These are phyloP conservation scores for Cryptococcus sp. DNA, from an alignment of 1,284 basidiomycete species.

Conservation along the genomic window DNA sequence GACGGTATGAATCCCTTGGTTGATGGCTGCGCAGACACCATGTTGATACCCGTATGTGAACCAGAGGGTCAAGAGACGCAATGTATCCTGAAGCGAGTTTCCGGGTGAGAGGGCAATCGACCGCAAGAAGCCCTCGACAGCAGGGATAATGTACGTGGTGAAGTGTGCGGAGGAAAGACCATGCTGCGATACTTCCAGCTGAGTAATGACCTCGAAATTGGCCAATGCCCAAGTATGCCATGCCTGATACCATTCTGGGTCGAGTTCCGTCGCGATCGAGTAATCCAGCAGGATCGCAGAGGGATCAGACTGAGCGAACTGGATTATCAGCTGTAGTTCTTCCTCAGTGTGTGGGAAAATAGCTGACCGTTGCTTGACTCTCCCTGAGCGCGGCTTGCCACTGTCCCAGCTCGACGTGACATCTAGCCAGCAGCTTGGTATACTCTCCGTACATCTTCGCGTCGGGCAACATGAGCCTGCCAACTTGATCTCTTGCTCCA, in stretches of 20 bases:
- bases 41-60: conserved; percentile 96
- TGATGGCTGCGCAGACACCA: conserved; percentile 88
- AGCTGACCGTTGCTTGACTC: conserved; percentile 72
- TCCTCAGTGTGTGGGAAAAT: too few species aligned
- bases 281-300: conserved; percentile 84
- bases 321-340: background rate
- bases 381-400: conserved; percentile 81
- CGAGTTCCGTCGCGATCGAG: conserved; percentile 84
- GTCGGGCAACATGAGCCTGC: conserved; percentile 58
- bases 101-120: conserved; percentile 89
- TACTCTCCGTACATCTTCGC: conserved; percentile 69
- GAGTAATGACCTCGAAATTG: conserved; percentile 92
- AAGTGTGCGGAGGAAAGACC: conserved; percentile 73
- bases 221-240: conserved; percentile 99
- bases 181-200: conserved; percentile 71
- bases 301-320: conserved; percentile 64
- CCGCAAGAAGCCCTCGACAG: conserved; percentile 96
- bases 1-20: conserved; percentile 82
- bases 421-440: conserved; percentile 87
- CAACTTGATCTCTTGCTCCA: conserved; percentile 58
- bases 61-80: conserved; percentile 93
- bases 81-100: conserved; percentile 92
- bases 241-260: conserved; percentile 95
- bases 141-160: conserved; percentile 86
- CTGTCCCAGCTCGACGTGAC: conserved; percentile 94